phyloP scores from a whole-genome alignment of 495 filamentous ascomycete genomes.

The Talaromyces liani region DNA sequence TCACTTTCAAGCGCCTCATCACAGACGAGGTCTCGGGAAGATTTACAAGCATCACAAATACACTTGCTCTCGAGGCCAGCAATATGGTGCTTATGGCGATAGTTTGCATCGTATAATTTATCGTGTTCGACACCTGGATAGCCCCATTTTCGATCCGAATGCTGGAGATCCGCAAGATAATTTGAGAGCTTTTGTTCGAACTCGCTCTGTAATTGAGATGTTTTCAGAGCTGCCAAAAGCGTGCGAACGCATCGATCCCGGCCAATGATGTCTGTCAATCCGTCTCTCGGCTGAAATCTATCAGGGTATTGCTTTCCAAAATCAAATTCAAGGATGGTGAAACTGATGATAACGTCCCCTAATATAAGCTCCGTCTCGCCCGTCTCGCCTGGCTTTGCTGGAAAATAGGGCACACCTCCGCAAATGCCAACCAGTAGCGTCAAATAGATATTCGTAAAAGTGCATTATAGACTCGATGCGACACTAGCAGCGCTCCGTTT shows the following conservation, averaged over 20 bases:
- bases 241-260: slow-evolving; percentile 18
- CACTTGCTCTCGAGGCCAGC: not conserved
- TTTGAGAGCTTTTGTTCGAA: slow-evolving; percentile 9
- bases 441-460: slow-evolving; percentile 16
- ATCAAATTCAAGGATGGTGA: slow-evolving; percentile 22
- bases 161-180: not conserved
- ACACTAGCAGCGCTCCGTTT: slow-evolving; percentile 14
- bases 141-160: slow-evolving; percentile 1
- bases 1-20: slow-evolving; percentile 7
- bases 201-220: slow-evolving; percentile 1
- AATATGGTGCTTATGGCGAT: slow-evolving; percentile 24
- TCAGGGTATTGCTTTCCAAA: slow-evolving; percentile 21
- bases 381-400: not conserved
- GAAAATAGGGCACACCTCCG: slow-evolving; percentile 13
- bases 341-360: slow-evolving; percentile 36
- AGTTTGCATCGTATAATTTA: slow-evolving; percentile 16
- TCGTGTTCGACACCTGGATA: slow-evolving; percentile 19
- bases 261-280: slow-evolving; percentile 14
- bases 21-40: too few species aligned
- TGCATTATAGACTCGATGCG: slow-evolving; percentile 13
- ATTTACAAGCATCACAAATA: too few species aligned
- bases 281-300: slow-evolving; percentile 13
- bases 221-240: slow-evolving; percentile 15
- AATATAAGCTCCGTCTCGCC: slow-evolving; percentile 16
- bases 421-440: slow-evolving; percentile 18